Percentiles rank a stretch among this genome's conserved stretches.
Evolutionary conservation across 1,284 basidiomycete species (phyloP).

Genomic region (Schizopora paradoxa): DNA sequence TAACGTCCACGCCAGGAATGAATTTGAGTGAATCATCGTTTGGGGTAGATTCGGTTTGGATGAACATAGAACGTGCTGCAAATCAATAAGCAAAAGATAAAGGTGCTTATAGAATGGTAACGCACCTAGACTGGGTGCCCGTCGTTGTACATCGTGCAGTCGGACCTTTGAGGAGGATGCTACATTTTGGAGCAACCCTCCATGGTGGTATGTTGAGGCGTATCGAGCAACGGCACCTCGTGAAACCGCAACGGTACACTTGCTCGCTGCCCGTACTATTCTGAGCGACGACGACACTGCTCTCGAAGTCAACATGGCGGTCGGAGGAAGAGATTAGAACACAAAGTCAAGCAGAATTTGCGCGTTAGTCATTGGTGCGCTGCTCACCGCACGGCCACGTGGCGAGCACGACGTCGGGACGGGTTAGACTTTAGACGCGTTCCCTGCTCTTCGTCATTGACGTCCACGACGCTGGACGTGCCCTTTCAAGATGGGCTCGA

Average conservation of each 20-base stretch:
- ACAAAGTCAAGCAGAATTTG: too few species aligned
- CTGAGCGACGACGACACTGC: constrained; percentile 8
- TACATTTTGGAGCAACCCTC: constrained; percentile 11
- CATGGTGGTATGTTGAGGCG: constrained; percentile 14
- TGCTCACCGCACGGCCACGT: too few species aligned
- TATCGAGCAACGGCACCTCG: neutral
- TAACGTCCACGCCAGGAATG: constrained; percentile 88
- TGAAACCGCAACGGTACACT: neutral
- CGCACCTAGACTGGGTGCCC: constrained; percentile 11
- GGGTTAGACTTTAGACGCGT: too few species aligned
- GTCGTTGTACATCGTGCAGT: neutral
- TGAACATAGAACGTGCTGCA: constrained; percentile 87
- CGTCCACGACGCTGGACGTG: neutral
- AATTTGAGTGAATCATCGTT: constrained; percentile 99
- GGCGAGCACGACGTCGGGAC: too few species aligned
- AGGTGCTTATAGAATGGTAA: neutral
- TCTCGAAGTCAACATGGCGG: constrained; percentile 15
- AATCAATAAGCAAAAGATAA: neutral
- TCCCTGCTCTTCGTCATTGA: too few species aligned
- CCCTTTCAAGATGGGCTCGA: neutral
- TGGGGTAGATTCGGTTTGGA: constrained; percentile 95
- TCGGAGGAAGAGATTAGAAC: constrained; percentile 3
- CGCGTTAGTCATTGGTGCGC: too few species aligned
- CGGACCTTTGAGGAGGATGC: constrained; percentile 13
- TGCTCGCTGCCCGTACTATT: neutral